Base-by-base conservation (phyloP, 345 rosid species). In the Brassica cretica region DNA sequence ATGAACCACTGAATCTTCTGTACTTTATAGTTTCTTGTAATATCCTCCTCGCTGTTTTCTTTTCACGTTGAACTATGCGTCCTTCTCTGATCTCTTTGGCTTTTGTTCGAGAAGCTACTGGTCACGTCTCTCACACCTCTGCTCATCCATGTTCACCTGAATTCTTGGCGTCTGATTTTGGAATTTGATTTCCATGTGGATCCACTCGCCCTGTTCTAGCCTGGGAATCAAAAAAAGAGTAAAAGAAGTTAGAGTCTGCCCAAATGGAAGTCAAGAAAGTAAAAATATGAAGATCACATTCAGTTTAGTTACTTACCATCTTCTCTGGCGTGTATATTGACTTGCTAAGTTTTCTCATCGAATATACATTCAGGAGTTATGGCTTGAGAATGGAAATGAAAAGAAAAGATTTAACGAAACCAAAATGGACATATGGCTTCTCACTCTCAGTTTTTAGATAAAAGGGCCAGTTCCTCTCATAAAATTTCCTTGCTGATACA, bases 81-180 rank as follows among this genome's bases (percentile, higher is more conserved):
- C 71, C 70, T 67, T 78, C 18, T 83, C 80, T 44, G 72, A 27
- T 64, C 78, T 73, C 46, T 63, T 41, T 71, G 81, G 75, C 74
- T 73, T 77, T 80, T 79, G 82, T 72, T 79, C 74, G 1, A 74
- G 76, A 82, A 66, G 80, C 76, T 68, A 64, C 71, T 72, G 80
- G 70, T 77, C 73, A 68, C 60, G 67, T 82, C 83, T 79, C 81
- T 63, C 87, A 63, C 64, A 24, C 53, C 74, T 83, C 82, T 78
- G 78, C 35, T 81, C 75, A 11, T 80, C 89, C 59, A 74, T 80
- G 53, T 77, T 84, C 59, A 74, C 75, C 33, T 63, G 80, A 19
- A 76, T 16, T 77, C 92, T 87, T 1, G 90, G 94, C 35, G 88
- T 88, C 84, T 39, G 46, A 39, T 39, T 39, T 2, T 39, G 46